A percentile compares a stretch with the other conserved stretches of the same genome.
phyloP scores from a whole-genome alignment of 306 rosid genomes.

The Cucurbita argyrosperma region DNA sequence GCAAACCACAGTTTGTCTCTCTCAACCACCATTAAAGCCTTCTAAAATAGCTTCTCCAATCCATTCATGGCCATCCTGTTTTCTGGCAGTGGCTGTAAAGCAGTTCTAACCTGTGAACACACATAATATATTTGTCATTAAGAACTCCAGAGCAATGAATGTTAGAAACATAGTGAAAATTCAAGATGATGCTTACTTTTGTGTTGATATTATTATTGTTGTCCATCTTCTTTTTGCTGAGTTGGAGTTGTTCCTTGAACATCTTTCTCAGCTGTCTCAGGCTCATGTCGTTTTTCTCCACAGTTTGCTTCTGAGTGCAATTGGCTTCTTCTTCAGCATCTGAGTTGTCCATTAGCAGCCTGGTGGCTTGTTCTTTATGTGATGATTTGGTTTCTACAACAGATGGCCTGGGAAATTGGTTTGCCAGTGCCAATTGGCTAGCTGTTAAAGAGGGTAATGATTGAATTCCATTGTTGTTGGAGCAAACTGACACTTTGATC shows the following conservation, averaged over 20 bases:
- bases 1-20: slow-evolving; percentile 21
- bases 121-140: neutral
- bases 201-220: neutral
- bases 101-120: slow-evolving; percentile 36
- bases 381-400: neutral
- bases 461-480: neutral
- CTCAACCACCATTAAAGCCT: too few species aligned
- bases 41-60: neutral
- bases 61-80: slow-evolving; percentile 23
- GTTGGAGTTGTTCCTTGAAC: slow-evolving; percentile 14
- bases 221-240: neutral
- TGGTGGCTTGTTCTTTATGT: neutral
- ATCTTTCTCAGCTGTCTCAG: slow-evolving; percentile 35
- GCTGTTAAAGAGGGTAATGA: slow-evolving; percentile 8
- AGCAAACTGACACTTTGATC: neutral
- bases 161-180: neutral
- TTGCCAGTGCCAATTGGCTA: slow-evolving; percentile 2
- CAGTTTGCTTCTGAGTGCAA: neutral
- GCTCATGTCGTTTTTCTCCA: slow-evolving; percentile 8
- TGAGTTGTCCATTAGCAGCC: neutral
- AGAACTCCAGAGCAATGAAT: neutral
- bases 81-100: slow-evolving; percentile 51
- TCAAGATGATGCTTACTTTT: slow-evolving; percentile 8
- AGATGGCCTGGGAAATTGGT: slow-evolving; percentile 33
- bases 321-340: neutral